A percentile compares a stretch with the other conserved stretches of the same genome.
Evolutionary conservation across 179 eudicot species (phyloP).

Genomic region (Heliamphora pulchella): DNA sequence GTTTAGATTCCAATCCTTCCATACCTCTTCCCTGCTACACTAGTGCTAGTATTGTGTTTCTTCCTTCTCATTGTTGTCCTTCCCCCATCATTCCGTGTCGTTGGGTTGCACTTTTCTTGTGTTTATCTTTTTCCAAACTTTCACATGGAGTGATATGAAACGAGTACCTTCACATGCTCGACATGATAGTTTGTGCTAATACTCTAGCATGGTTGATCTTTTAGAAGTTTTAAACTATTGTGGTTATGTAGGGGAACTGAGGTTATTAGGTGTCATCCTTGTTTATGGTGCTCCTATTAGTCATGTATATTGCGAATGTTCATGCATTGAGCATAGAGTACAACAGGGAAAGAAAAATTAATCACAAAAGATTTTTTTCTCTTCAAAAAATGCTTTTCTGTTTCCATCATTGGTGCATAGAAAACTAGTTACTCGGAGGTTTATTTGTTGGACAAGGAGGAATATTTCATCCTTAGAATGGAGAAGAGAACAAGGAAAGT

Average conservation of each 20-base stretch:
- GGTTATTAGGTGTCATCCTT: neutral
- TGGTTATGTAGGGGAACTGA: neutral
- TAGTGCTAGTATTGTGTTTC: neutral
- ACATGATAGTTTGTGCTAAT: neutral
- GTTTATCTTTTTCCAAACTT: neutral
- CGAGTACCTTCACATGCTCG: neutral
- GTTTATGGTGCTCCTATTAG: neutral
- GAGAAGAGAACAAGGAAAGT: neutral
- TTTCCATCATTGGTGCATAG: neutral
- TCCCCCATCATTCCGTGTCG: no score
- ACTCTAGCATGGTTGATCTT: neutral
- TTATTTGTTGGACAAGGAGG: neutral
- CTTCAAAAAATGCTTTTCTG: neutral
- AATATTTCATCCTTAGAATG: neutral
- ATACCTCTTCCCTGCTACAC: neutral
- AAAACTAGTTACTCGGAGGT: neutral
- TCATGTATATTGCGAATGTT: neutral
- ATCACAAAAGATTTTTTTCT: neutral
- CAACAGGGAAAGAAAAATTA: no score
- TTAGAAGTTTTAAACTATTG: neutral
- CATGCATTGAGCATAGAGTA: neutral
- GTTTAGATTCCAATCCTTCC: neutral
- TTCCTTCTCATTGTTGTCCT: no score
- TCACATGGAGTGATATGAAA: neutral
- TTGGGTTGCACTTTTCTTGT: no score